A percentile compares a stretch with the other conserved stretches of the same genome.
phyloP scores from a whole-genome alignment of 805 yeast species.

The Komagataella phaffii region DNA sequence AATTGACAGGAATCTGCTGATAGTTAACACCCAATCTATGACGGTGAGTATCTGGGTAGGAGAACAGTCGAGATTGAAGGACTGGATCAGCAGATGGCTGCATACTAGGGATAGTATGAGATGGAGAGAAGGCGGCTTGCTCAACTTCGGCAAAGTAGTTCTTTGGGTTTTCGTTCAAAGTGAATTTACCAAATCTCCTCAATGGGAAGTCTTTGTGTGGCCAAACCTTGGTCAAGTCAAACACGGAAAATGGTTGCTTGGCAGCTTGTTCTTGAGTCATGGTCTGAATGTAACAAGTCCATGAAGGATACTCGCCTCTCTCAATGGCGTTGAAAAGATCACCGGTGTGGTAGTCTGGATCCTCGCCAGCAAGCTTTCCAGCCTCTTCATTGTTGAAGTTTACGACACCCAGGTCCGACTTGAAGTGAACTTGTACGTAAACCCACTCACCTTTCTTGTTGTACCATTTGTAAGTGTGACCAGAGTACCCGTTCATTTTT shows the following conservation, averaged over 20 bases:
- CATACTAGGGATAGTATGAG: slow-evolving; percentile 75
- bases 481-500: slow-evolving; percentile 77
- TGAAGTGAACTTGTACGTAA: slow-evolving; percentile 69
- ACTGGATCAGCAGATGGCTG: slow-evolving; percentile 80
- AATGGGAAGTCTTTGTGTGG: slow-evolving; percentile 79
- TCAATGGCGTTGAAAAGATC: slow-evolving; percentile 73
- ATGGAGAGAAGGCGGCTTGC: slow-evolving; percentile 78
- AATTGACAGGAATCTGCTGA: slow-evolving; percentile 79
- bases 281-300: slow-evolving; percentile 78
- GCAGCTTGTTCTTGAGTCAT: slow-evolving; percentile 79
- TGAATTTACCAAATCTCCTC: slow-evolving; percentile 72
- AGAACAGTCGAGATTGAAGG: slow-evolving; percentile 66
- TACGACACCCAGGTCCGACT: slow-evolving; percentile 40
- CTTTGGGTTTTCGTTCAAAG: slow-evolving; percentile 70
- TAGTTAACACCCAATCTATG: slow-evolving; percentile 71
- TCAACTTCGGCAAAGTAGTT: slow-evolving; percentile 83
- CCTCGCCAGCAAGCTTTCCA: slow-evolving; percentile 49
- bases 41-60: slow-evolving; percentile 79
- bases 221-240: slow-evolving; percentile 89
- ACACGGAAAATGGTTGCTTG: slow-evolving; percentile 65
- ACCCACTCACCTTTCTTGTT: slow-evolving; percentile 63
- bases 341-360: slow-evolving; percentile 74
- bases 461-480: slow-evolving; percentile 75
- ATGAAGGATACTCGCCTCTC: slow-evolving; percentile 64
- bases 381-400: slow-evolving; percentile 55